A percentile compares a stretch with the other conserved stretches of the same genome.
phyloP scores from a whole-genome alignment of 164 flowering plant species.

The Pachysandra terminalis region DNA sequence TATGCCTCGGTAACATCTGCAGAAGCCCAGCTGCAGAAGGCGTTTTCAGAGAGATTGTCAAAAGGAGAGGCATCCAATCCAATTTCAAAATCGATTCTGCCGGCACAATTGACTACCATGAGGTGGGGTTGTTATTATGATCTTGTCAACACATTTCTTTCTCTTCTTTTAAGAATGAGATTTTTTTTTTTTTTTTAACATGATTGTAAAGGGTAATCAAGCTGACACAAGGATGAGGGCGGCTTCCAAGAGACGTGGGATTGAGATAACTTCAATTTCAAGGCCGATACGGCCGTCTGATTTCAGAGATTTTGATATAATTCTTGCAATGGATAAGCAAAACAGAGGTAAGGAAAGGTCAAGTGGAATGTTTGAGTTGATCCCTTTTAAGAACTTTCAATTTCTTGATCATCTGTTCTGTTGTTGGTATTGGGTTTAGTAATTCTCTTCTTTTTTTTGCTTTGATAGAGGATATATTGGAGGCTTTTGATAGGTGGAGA shows the following conservation, averaged over 20 bases:
- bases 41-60: slow-evolving; percentile 77
- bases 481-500: slow-evolving; percentile 75
- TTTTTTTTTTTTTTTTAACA: not conserved
- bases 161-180: not conserved
- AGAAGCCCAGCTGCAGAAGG: slow-evolving; percentile 98
- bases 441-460: slow-evolving; percentile 1
- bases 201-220: slow-evolving; percentile 54
- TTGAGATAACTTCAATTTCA: slow-evolving; percentile 84
- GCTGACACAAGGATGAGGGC: slow-evolving; percentile 95
- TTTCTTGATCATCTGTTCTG: slow-evolving; percentile 3
- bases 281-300: slow-evolving; percentile 82
- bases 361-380: too few relatives aligned
- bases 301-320: slow-evolving; percentile 72
- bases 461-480: slow-evolving; percentile 65
- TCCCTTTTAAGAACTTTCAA: not conserved
- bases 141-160: not conserved
- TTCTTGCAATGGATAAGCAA: slow-evolving; percentile 92
- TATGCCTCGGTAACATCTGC: slow-evolving; percentile 97
- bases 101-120: slow-evolving; percentile 86
- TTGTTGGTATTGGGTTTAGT: not conserved
- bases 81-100: slow-evolving; percentile 89
- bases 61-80: slow-evolving; percentile 51
- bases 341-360: slow-evolving; percentile 55
- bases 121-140: slow-evolving; percentile 31
- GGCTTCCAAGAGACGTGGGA: slow-evolving; percentile 73